These are phyloP conservation scores for Glutinoglossum americanum DNA, from an alignment of 495 filamentous ascomycete genomes.

Conservation along the genomic window DNA sequence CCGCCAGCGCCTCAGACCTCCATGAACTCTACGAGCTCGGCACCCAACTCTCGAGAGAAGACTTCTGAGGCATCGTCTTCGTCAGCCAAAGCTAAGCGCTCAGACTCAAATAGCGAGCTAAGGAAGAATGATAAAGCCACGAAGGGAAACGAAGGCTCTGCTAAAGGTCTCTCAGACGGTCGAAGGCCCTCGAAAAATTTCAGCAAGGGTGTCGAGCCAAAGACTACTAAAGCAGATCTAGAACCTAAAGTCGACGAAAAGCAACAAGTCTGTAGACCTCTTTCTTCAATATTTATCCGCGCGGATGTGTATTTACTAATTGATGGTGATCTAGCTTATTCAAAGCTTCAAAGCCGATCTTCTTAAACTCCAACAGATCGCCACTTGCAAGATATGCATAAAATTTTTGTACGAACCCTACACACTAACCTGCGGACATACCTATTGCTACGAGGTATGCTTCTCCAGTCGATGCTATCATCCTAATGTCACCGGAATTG, in stretches of 20 bases:
- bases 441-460: constrained; percentile 49
- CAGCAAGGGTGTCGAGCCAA: background rate
- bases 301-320: background rate
- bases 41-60: background rate
- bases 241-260: background rate
- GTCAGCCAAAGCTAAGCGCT: background rate
- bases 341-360: constrained; percentile 2
- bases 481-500: background rate
- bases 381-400: constrained; percentile 50
- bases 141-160: background rate
- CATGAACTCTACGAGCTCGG: background rate
- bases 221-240: background rate
- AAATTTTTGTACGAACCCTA: constrained; percentile 52
- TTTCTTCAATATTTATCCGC: background rate
- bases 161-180: background rate
- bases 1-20: background rate
- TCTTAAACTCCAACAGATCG: constrained; percentile 3
- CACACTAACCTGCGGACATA: constrained; percentile 49
- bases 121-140: background rate
- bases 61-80: background rate
- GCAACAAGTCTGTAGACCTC: background rate
- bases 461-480: background rate
- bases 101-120: background rate
- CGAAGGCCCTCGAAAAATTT: background rate
- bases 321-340: background rate